Base-by-base conservation (phyloP, 352 stramenopile genomes). In the Pythium utonaiense region DNA sequence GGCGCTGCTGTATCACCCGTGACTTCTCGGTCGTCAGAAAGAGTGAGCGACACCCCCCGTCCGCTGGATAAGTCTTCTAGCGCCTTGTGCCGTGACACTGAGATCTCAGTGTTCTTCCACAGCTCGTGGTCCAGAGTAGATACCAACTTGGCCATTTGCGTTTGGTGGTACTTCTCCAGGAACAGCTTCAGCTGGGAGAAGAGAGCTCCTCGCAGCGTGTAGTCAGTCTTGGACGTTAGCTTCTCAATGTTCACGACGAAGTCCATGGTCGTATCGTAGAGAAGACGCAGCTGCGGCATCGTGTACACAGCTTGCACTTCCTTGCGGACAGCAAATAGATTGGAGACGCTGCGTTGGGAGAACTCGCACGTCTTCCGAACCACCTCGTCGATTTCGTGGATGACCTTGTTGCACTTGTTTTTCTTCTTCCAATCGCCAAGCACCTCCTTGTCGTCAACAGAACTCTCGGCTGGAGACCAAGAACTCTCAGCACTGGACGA, bases 161-260 rank as follows among this genome's bases (percentile, higher is more conserved):
- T 71, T 61, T 98, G 82, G 66, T 98, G 96, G 48, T 96, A 93
- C 47, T 93, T 95, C 62, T 98, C 93, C n/a, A 98, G 64, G 67
- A 98, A 98, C 21, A 96, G 73, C 68, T 98, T 98, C 10, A 97
- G 78, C 56, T 98, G 94, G 33, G 90, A 93, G 28, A 98, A 87
- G 6, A 98, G 67, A n/a, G 93, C 93, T 16, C 89, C 93, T 31
- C 93, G 78, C 30, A 98, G 77, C 25, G 88, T 96, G 56, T 96
- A 97, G 61, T 96, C 92, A 28, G 93, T 98, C 58, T 93, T 95
- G 19, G 82, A 80, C 3, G 82, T 95, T 17, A 96, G 75, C 45
- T 88, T 91, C 78, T 98, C 96, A 33, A 98, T 76, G 54, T 85
- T 83, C n/a, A 91, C 71, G 30, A 96, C 93, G 66, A 98, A 98